Evolutionary conservation across 768 basidiomycete species (phyloP), one percentile per base, ranked within the genome.

Genomic region (Suillus cothurnatus): DNA sequence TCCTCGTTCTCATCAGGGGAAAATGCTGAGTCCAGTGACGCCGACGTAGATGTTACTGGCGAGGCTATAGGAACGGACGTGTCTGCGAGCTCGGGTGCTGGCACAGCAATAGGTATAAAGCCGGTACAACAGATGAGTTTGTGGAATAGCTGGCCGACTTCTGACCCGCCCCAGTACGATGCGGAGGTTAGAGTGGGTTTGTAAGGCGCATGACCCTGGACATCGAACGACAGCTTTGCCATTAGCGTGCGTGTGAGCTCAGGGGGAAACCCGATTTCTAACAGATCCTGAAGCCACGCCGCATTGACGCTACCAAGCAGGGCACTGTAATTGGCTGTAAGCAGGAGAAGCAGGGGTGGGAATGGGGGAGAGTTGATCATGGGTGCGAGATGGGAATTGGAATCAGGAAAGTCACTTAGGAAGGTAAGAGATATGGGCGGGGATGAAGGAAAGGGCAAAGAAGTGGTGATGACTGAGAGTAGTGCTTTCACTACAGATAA

Each of bases 51-150:
- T 55, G 19, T 21, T 6, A 1, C 52, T 59, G n/a, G 4, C 28
- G 26, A 21, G 26, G 31, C n/a, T n/a, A 21, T 21, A 8, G 45
- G 52, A 26, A 59, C 19, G 50, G 50, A 3, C 6, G n/a, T 17
- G 23, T 47, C 34, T 58, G 26, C 9, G 57, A 58, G 38, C 26
- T 59, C 26, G 11, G 11, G 38, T 14, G 19, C n/a, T n/a, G 56
- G 36, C 8, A 21, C n/a, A 8, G 71, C 64, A 57, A 73, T 62
- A 4, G 80, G 72, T 19, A 76, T 76, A 59, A 84, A 83, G 17
- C 85, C 85, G 3, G 80, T 81, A 52, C 77, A 73, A 31, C 82
- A 82, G 3, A 84, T 68, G 56, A 86, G 77, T 55, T 77, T 80
- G 59, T 80, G 75, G 61, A 85, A 82, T 9, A 77, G 68, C 21